A percentile compares a stretch with the other conserved stretches of the same genome.
phyloP scores from a whole-genome alignment of 106 monocot species.

The Acorus gramineus region DNA sequence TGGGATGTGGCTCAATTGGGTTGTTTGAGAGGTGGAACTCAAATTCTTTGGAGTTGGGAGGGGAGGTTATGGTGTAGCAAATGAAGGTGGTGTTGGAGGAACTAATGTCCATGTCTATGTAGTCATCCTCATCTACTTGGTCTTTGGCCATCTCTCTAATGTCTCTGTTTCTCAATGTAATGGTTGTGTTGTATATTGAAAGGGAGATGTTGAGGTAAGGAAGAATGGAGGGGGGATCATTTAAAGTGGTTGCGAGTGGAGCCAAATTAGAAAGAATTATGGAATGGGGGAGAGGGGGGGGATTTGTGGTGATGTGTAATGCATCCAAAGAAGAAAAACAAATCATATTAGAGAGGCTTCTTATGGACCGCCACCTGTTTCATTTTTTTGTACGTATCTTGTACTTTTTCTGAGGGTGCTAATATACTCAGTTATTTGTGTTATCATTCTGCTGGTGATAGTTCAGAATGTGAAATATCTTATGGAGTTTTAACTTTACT shows the following conservation, averaged over 20 bases:
- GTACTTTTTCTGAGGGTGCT: no score
- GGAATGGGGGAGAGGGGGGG: neutral
- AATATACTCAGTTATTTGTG: no score
- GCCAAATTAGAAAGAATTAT: constrained; percentile 25
- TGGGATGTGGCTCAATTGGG: constrained; percentile 10
- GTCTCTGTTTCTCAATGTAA: no score
- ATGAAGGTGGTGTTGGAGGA: constrained; percentile 14
- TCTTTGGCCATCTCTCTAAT: no score
- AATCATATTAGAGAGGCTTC: no score
- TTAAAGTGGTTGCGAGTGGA: constrained; percentile 7
- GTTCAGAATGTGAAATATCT: no score
- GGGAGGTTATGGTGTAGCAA: constrained; percentile 12
- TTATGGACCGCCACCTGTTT: no score
- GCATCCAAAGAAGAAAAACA: no score
- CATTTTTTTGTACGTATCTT: no score
- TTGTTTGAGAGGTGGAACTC: constrained; percentile 46
- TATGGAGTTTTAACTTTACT: no score
- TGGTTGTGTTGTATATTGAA: neutral
- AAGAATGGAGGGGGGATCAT: constrained; percentile 11
- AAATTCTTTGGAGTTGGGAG: constrained; percentile 30
- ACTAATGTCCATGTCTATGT: constrained; percentile 57
- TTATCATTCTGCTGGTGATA: no score
- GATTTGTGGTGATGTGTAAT: no score
- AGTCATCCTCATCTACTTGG: constrained; percentile 37
- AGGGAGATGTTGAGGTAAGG: constrained; percentile 2